Evolutionary conservation across 2,329 filamentous ascomycete genomes (phyloP), one percentile per base, ranked within the genome.

Genomic region (Hypoxylon sp.): DNA sequence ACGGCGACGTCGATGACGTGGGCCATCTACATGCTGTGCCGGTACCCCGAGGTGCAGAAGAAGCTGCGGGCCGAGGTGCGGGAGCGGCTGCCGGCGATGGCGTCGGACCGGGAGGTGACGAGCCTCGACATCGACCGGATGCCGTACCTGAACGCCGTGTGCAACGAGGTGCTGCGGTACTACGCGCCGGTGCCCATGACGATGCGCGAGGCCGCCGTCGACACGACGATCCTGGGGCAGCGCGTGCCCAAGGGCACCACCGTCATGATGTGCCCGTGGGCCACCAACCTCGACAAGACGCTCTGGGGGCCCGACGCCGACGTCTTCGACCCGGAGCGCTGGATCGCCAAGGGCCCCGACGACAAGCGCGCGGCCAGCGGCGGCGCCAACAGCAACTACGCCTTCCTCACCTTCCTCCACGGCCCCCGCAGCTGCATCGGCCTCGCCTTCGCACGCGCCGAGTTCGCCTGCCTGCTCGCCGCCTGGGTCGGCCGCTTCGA

Each of bases 341-440:
- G 90, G 90, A 80, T 88, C 69, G 62, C 67, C 17, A 69, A 67
- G 55, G 55, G 69, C n/a, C 67, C 68, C 31, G 72, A 72, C 24
- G 74, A 75, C 57, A 75, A 73, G 68, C 65, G 58, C 11, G 78
- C 79, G 3, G 87, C 87, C 52, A 85, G 83, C 37, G 91, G 91
- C 5, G 90, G 90, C 7, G 88, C 91, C 1, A 79, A 81, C 13
- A 91, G 83, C 64, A 95, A 94, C 73, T 96, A 89, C 71, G 84
- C 88, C 0, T 88, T 89, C 67, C 72, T 94, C 75, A 94, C 91
- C 0, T 97, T 97, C 75, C 73, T 97, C 56, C 91, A 96, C 71
- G 93, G 93, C 0, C 92, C 92, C 1, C 79, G 92, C 49, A 90
- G 88, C 69, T 97, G 93, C 71, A 97, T 97, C 66, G 93, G 92